Evolutionary conservation across 306 rosid species (phyloP), one percentile per base, ranked within the genome.

Genomic region (Luffa acutangula): DNA sequence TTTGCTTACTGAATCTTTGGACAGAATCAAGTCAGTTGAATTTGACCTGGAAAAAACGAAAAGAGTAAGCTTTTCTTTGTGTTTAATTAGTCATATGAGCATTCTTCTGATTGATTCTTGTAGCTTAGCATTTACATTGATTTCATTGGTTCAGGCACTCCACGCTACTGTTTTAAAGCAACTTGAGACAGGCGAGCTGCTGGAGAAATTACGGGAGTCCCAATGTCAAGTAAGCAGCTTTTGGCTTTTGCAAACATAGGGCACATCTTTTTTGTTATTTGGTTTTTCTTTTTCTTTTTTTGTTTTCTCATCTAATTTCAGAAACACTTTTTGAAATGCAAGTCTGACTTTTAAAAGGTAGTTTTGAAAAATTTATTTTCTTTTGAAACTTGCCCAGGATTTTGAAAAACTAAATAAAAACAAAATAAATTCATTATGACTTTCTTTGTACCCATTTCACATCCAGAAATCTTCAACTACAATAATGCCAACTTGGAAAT

Each of bases 1-100:
- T 82, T 87, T 95, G 81, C 93, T 95, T 31, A 84, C 86, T 89
- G 90, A 95, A 74, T 95, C 99, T 57, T 86, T 91, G 87, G 90
- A 93, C 67, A 88, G 99, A 89, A 95, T 95, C 52, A 95, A 93
- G 83, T 91, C 84, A 3, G 97, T 91, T 71, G 99, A 95, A 85
- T 82, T 87, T 64, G 99, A 95, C 83, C 91, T 95, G 18, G 97
- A 95, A 81, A 91, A 85, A 87, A 95, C 99, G 37, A 95, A 95
- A 88, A 85, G 89, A 85, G 99, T 95, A 91, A 56, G 92, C 66
- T 54, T 82, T 81, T 78, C 52, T 57, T 12, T 76, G 51, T 73
- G 64, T 56, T 62, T 41, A 43, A 70, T 70, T 18, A 48, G 70
- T 81, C 12, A 76, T 71, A 46, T 66, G 71, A 43, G 59, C 59